Base-by-base conservation (phyloP, 1,139 yeast genomes). In the Torulaspora globosa region DNA sequence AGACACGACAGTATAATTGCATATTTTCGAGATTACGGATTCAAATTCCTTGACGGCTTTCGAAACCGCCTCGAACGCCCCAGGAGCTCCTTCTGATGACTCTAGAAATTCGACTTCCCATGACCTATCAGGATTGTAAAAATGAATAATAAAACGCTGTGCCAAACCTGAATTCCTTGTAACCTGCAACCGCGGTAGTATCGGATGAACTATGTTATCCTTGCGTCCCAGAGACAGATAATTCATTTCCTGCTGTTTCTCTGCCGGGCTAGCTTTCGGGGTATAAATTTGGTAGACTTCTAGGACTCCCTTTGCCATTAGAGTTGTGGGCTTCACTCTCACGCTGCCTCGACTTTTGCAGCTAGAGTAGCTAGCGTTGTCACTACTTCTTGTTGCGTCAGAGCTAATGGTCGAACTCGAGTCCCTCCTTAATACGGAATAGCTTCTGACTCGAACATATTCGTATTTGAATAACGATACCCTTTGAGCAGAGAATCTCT, bases 181-280 rank as follows among this genome's bases (percentile, higher is more conserved):
- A 21, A 64, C 54, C 36, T 55, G 52, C 36, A 65, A 46, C 45
- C 57, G 60, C 5, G 67, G 67, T 35, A 65, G 48, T 27, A 64
- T 55, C 6, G 69, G 67, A 47, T 60, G 66, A 5, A 65, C 51
- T 3, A 65, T 50, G 28, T 58, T 57, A 14, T 59, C 63, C 37
- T 58, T 53, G 24, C 59, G 56, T 3, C 69, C 69, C 15, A 65
- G 44, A 8, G 67, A 58, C 11, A 65, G 47, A 36, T 63, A 64
- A 38, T 57, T 61, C 59, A 56, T 52, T 42, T 55, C 53, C 44
- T 60, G 56, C 19, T 48, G 30, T 42, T 53, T 47, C 38, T 49
- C 44, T 43, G 48, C 38, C 12, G 52, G 12, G n/a, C 41, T 40
- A 4, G 32, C 18, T 12, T 44, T 37, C 15, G 55, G 54, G 2